phyloP scores from a whole-genome alignment of 2,329 filamentous ascomycete species.

The Xylariaceae sp. region DNA sequence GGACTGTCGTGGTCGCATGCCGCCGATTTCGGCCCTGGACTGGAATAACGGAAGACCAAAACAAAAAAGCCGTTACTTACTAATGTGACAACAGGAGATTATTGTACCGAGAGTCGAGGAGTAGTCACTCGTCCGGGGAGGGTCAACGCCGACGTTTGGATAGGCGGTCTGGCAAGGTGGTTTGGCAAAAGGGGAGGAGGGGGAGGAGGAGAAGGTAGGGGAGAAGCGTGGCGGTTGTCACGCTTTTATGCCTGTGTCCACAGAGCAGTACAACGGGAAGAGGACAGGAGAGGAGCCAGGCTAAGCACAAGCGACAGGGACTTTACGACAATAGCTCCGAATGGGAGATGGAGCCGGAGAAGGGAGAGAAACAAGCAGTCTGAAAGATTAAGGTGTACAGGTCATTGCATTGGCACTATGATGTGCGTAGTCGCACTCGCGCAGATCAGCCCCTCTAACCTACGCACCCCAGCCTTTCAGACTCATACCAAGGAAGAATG shows the following conservation, averaged over 20 bases:
- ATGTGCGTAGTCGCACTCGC: conserved; percentile 8
- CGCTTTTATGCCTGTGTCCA: conserved; percentile 32
- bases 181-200: conserved; percentile 31
- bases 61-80: conserved; percentile 15
- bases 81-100: neutral
- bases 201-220: conserved; percentile 21
- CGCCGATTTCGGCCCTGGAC: conserved; percentile 1
- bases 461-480: conserved; percentile 13
- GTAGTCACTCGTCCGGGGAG: conserved; percentile 10
- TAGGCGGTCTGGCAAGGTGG: conserved; percentile 22
- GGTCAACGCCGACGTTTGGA: conserved; percentile 1
- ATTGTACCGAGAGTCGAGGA: no score
- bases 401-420: conserved; percentile 10
- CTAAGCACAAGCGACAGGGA: conserved; percentile 12
- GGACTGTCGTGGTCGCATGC: conserved; percentile 1
- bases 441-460: conserved; percentile 26
- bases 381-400: neutral
- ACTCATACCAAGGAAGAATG: conserved; percentile 17
- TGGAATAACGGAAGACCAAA: conserved; percentile 1
- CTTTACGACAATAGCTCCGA: conserved; percentile 15
- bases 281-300: conserved; percentile 20
- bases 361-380: conserved; percentile 20
- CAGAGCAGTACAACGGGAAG: conserved; percentile 6
- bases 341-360: no score
- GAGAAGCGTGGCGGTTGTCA: conserved; percentile 28